Evolutionary conservation across 202 grass and related monocot species (phyloP).

Genomic region (Zizania palustris): DNA sequence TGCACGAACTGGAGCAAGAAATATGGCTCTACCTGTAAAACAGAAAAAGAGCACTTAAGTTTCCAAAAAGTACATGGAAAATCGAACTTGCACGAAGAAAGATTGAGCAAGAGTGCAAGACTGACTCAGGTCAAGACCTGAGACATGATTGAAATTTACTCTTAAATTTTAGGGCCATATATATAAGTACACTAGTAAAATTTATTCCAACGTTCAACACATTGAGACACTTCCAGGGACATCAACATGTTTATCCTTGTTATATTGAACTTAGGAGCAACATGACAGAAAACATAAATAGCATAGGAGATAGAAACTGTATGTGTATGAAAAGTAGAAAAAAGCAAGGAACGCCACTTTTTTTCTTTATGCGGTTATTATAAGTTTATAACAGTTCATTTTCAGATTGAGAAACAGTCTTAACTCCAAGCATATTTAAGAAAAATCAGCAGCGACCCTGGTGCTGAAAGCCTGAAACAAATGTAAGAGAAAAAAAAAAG

Average conservation of each 20-base stretch:
- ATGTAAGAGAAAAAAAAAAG: background rate
- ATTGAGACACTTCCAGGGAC: background rate
- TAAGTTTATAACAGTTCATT: background rate
- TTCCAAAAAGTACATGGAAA: background rate
- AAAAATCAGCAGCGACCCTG: background rate
- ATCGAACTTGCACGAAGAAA: background rate
- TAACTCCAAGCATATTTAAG: background rate
- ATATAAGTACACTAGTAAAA: background rate
- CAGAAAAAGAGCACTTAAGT: background rate
- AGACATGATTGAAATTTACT: background rate
- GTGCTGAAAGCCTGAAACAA: background rate
- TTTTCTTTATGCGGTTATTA: background rate
- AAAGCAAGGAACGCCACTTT: background rate
- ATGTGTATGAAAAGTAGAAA: background rate
- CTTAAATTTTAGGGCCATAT: background rate
- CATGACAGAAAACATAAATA: constrained; percentile 1
- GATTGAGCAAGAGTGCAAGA: background rate
- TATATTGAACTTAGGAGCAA: background rate
- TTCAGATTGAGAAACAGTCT: background rate
- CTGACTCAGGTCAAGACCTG: background rate
- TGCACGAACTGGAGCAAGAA: background rate
- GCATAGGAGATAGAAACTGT: background rate
- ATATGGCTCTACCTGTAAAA: background rate
- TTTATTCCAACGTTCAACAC: background rate
- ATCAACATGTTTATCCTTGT: background rate